Percentiles rank a stretch among this genome's conserved stretches.
These are phyloP conservation scores for Fusarium temperatum DNA, from an alignment of 2,329 filamentous ascomycete species.

Conservation along the genomic window DNA sequence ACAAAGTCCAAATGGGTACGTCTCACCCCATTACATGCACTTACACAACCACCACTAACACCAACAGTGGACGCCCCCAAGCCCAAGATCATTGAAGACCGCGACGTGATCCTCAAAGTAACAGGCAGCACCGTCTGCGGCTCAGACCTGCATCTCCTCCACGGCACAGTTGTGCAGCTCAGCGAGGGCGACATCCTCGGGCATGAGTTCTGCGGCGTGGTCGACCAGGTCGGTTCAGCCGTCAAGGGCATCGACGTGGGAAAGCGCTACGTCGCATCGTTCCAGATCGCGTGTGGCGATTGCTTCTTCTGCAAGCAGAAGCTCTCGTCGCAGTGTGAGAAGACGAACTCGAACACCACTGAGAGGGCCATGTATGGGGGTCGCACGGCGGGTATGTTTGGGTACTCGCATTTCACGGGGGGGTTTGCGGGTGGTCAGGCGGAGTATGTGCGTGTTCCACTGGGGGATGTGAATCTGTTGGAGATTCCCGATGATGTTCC, in stretches of 20 bases:
- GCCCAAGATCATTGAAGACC: conserved; percentile 76
- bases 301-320: conserved; percentile 85
- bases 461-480: conserved; percentile 82
- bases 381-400: conserved; percentile 77
- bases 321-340: conserved; percentile 81
- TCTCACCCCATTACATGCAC: not conserved
- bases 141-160: conserved; percentile 66
- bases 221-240: conserved; percentile 63
- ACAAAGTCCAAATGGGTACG: conserved; percentile 73
- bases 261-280: conserved; percentile 81
- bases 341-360: conserved; percentile 77
- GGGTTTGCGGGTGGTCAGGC: conserved; percentile 90
- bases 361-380: conserved; percentile 82
- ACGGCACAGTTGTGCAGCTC: conserved; percentile 66
- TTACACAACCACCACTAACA: not conserved
- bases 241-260: conserved; percentile 66
- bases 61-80: conserved; percentile 68
- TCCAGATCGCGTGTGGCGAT: conserved; percentile 79
- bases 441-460: conserved; percentile 85
- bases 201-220: conserved; percentile 67
- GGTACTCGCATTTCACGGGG: conserved; percentile 81
- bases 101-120: conserved; percentile 83
- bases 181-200: conserved; percentile 74
- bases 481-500: conserved; percentile 81
- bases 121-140: conserved; percentile 70